Base-by-base conservation (phyloP, 805 yeast species). In the Pichia heedii region DNA sequence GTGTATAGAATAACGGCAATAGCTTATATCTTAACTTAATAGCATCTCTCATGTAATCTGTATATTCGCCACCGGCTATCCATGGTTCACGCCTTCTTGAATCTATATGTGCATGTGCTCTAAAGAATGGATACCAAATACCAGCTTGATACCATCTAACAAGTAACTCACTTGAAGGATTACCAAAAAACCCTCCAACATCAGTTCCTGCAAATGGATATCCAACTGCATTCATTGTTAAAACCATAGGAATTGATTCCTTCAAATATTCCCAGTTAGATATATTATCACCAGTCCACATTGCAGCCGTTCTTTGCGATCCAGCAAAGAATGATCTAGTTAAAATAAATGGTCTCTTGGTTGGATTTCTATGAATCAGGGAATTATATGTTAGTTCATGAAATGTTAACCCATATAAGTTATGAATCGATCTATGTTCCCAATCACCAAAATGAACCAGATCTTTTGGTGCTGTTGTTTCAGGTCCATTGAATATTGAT, bases 231-330 rank as follows among this genome's bases (percentile, higher is more conserved):
- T 88, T 87, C 50, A 81, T 73, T 3, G 94, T 84, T 46, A 93
- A 68, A 15, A 86, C 62, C 96, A 88, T 89, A 7, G 97, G 96
- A 37, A 87, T 73, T 0, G 96, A 85, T 5, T 76, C 71, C 52
- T 73, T 70, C 48, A 93, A 69, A 55, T 87, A 84, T 49, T 82
- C 93, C 98, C 98, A 93, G 51, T 74, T 81, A 3, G 96, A 86
- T 74, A 77, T 81, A 61, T 90, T 93, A 61, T 93, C 99, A 37
- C 99, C 99, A 0, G 96, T 87, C 99, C 98, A 93, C 77, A 84
- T 81, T 0, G 97, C 96, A 0, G 93, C 80, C 0, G 93, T 71
- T 53, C 89, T 72, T 63, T 93, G 97, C 2, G 96, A 85, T 0
- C 98, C 98, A 0, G 97, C 74, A 58, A 72, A 93, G 60, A 76